Evolutionary conservation across 1,139 yeast species (phyloP), one percentile per base, ranked within the genome.

Genomic region (Magnusiomyces suaveolens): DNA sequence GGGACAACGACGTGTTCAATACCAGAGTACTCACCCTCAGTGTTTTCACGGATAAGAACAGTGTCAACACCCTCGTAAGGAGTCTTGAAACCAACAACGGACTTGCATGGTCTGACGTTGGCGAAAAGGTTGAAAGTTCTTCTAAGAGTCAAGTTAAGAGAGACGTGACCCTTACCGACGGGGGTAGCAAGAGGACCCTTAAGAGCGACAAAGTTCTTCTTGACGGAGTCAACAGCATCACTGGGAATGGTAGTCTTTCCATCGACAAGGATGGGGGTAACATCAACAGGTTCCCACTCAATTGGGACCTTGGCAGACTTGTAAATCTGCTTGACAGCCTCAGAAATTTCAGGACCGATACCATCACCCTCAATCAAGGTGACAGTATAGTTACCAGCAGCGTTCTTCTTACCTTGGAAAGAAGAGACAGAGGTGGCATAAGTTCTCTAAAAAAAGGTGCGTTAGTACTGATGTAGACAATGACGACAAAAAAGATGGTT

Each of bases 21-120:
- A 75, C 98, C 98, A 47, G 97, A 89, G 78, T 92, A 92, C 76
- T 92, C 98, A 75, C 97, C 98, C 76, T 92, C 98, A 65, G 98
- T 92, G 82, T 92, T 92, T 77, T 92, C 98, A 80, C 98, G 88
- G 73, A 92, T 89, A 69, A 92, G 80, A 52, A 92, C 97, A 60
- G 96, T 85, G 75, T 92, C 95, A 62, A 92, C 97, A 71, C 87
- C 80, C 66, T 87, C 85, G 77, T 90, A 92, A 51, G 97, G 95
- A 60, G 97, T 92, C 74, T 90, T 81, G 82, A 81, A 92, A 65
- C 98, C 98, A 61, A 80, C 86, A 64, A 92, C 82, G 57, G 95
- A 85, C 75, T 85, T 85, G 75, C 97, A 94, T 54, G 97, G 98
- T 77, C 97, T 87, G 60, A 92, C 95, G 73, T 92, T 92, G 69